Conservation (phyloP, 2,329 filamentous ascomycete genomes). For the Ceratocystis harringtonii region DNA sequence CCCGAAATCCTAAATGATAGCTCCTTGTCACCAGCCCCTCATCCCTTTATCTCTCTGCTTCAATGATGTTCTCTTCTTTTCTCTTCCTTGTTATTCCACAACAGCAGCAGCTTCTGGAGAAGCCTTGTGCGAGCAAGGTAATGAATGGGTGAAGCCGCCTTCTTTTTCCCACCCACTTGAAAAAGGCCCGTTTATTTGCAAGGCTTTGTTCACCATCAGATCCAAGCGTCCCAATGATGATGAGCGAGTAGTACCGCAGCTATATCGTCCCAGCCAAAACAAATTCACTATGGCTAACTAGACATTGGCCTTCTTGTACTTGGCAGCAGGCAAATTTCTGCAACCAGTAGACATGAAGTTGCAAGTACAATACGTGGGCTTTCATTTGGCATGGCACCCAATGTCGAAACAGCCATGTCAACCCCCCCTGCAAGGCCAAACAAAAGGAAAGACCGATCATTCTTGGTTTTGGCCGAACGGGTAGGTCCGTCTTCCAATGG, state of each 20-base stretch:
- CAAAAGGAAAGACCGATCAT: neutral
- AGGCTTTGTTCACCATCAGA: neutral
- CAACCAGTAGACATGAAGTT: neutral
- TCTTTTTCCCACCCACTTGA: neutral
- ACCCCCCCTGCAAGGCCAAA: neutral
- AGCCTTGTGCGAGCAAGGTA: neutral
- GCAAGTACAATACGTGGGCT: neutral
- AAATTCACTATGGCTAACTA: neutral
- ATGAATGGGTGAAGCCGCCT: neutral
- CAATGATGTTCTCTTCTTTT: neutral
- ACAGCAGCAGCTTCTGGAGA: neutral
- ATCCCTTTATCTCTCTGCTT: neutral
- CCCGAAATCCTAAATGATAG: conserved; percentile 7
- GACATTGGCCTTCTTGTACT: neutral
- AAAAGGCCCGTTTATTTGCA: conserved; percentile 3
- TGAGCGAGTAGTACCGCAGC: conserved; percentile 3
- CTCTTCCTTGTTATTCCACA: neutral
- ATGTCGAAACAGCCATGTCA: neutral
- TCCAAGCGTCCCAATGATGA: neutral
- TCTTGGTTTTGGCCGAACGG: neutral
- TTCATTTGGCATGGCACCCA: neutral
- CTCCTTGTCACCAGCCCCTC: neutral
- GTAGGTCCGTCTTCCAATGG: neutral
- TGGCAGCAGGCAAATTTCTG: neutral
- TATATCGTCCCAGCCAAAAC: neutral